phyloP scores from a whole-genome alignment of 1,139 yeast genomes.

The Lodderomyces metapsilosis region DNA sequence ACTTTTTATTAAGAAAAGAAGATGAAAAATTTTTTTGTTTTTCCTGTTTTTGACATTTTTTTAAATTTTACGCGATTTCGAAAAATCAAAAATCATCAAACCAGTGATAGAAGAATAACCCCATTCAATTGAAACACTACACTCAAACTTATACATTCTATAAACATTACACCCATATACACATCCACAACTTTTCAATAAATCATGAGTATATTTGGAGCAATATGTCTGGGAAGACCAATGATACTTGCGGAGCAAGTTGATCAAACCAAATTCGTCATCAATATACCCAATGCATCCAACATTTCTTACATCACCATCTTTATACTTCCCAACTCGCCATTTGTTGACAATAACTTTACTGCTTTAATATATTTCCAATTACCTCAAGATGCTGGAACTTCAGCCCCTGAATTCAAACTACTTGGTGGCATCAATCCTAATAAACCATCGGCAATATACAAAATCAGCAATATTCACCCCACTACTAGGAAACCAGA shows the following conservation, averaged over 20 bases:
- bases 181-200: not conserved
- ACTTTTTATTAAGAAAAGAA: no score
- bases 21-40: not conserved
- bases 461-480: conserved; percentile 58
- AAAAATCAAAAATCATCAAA: no score
- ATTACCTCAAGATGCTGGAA: conserved; percentile 44
- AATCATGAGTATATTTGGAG: conserved; percentile 43
- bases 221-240: conserved; percentile 58
- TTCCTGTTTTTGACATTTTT: no score
- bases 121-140: no score
- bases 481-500: conserved; percentile 7
- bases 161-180: no score
- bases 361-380: conserved; percentile 90
- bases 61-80: no score
- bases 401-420: conserved; percentile 54
- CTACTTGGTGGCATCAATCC: conserved; percentile 75
- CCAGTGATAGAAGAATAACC: no score
- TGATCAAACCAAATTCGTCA: conserved; percentile 62
- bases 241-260: conserved; percentile 59
- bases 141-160: no score
- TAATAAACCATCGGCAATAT: conserved; percentile 87
- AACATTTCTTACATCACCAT: conserved; percentile 71
- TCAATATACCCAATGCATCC: conserved; percentile 59
- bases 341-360: conserved; percentile 60
- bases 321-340: conserved; percentile 69